Conservation (phyloP, 2,329 filamentous ascomycete genomes). For the Pseudogymnoascus sp. region DNA sequence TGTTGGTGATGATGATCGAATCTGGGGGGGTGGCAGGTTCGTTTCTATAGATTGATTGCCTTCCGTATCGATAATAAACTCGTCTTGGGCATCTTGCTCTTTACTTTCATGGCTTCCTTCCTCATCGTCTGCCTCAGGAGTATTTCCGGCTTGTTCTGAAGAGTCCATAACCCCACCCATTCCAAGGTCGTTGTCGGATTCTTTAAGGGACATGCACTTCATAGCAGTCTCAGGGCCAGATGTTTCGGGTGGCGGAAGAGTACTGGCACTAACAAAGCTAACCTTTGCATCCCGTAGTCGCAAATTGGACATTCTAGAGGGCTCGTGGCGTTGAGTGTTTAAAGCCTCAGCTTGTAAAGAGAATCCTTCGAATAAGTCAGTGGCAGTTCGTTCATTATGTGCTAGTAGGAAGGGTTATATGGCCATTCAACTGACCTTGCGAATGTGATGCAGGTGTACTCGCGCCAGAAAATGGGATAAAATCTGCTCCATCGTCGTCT, state of each 20-base stretch:
- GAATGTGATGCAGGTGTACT: neutral
- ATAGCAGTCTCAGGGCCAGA: conserved; percentile 24
- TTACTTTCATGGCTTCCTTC: neutral
- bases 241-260: conserved; percentile 30
- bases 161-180: neutral
- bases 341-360: conserved; percentile 49
- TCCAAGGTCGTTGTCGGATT: neutral
- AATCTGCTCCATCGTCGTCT: conserved; percentile 13
- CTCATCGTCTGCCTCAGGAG: neutral
- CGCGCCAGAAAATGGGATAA: conserved; percentile 9
- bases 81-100: neutral
- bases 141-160: neutral
- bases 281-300: conserved; percentile 50
- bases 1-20: conserved; percentile 30
- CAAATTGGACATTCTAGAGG: conserved; percentile 38
- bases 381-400: neutral
- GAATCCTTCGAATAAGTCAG: conserved; percentile 27
- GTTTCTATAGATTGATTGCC: conserved; percentile 27
- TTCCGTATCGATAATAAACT: conserved; percentile 32
- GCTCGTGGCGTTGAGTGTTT: conserved; percentile 46
- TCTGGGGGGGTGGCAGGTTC: conserved; percentile 26
- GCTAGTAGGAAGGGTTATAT: neutral
- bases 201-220: conserved; percentile 16
- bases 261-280: conserved; percentile 54
- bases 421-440: neutral